Percentiles rank a stretch among this genome's conserved stretches.
Conservation (phyloP, 2,329 filamentous ascomycete species). For the Fusarium scirpi region DNA sequence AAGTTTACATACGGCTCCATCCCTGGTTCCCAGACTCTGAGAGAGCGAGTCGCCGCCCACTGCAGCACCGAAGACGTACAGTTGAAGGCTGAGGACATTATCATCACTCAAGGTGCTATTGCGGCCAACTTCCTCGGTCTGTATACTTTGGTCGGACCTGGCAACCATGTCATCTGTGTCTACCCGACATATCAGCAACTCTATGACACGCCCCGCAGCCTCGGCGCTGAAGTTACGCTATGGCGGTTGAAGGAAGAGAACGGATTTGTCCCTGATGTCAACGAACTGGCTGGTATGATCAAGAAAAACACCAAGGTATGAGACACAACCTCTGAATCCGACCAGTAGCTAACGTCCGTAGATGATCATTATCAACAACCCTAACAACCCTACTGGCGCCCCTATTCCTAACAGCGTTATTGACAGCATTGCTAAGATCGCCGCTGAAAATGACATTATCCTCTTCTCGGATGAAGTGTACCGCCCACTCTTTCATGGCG, state of each 20-base stretch:
- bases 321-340: accelerated
- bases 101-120: constrained; percentile 85
- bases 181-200: constrained; percentile 91
- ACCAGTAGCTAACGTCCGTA: not conserved
- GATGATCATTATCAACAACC: constrained; percentile 73
- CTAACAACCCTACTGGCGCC: constrained; percentile 85
- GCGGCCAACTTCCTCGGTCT: constrained; percentile 82
- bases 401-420: constrained; percentile 73
- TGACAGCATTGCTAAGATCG: constrained; percentile 71
- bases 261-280: constrained; percentile 74
- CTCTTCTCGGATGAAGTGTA: constrained; percentile 87
- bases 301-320: constrained; percentile 75
- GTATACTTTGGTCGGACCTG: constrained; percentile 76
- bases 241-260: constrained; percentile 77
- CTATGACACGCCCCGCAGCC: constrained; percentile 77
- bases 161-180: constrained; percentile 87
- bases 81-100: constrained; percentile 67
- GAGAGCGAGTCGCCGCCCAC: constrained; percentile 72
- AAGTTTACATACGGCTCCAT: constrained; percentile 81
- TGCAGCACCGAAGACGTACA: constrained; percentile 69
- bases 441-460: constrained; percentile 70
- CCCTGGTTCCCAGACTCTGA: constrained; percentile 72
- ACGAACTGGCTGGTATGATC: constrained; percentile 74
- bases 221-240: constrained; percentile 81
- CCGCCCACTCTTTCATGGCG: constrained; percentile 80